Evolutionary conservation across 805 yeast species (phyloP).

Genomic region (Candida piceae): DNA sequence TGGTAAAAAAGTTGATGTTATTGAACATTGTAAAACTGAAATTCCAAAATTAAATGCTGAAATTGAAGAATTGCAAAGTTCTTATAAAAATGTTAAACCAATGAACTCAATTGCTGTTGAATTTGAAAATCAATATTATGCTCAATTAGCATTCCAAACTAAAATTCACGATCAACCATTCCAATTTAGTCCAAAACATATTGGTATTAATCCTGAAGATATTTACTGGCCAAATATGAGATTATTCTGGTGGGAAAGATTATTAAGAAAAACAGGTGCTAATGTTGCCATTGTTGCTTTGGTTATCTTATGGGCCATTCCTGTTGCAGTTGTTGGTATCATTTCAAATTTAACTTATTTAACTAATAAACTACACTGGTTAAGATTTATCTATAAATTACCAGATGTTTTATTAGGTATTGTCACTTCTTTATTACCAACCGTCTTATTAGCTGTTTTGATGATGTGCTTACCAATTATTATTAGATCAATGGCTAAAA

Average conservation of each 20-base stretch:
- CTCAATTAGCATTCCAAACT: slow-evolving; percentile 67
- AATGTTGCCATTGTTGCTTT: slow-evolving; percentile 49
- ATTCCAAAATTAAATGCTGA: slow-evolving; percentile 55
- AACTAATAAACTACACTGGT: slow-evolving; percentile 50
- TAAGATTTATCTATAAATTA: slow-evolving; percentile 51
- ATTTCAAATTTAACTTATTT: slow-evolving; percentile 63
- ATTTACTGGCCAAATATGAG: slow-evolving; percentile 70
- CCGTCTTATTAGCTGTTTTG: slow-evolving; percentile 56
- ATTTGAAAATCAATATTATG: slow-evolving; percentile 69
- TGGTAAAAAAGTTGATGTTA: slow-evolving; percentile 62
- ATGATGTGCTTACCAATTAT: slow-evolving; percentile 64
- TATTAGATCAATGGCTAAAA: slow-evolving; percentile 56
- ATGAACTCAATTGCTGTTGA: slow-evolving; percentile 79
- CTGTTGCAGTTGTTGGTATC: slow-evolving; percentile 75
- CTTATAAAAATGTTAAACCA: slow-evolving; percentile 45
- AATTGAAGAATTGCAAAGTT: slow-evolving; percentile 49
- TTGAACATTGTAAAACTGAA: slow-evolving; percentile 50
- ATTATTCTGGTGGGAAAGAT: slow-evolving; percentile 74
- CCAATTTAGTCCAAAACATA: slow-evolving; percentile 52
- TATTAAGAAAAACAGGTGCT: slow-evolving; percentile 49
- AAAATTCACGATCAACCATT: slow-evolving; percentile 62
- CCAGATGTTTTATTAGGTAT: slow-evolving; percentile 55
- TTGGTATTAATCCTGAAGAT: slow-evolving; percentile 61
- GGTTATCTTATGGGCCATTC: slow-evolving; percentile 67
- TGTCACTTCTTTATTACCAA: slow-evolving; percentile 65